phyloP scores from a whole-genome alignment of 2,329 filamentous ascomycete genomes.

The Calonectria pseudoreteaudii region DNA sequence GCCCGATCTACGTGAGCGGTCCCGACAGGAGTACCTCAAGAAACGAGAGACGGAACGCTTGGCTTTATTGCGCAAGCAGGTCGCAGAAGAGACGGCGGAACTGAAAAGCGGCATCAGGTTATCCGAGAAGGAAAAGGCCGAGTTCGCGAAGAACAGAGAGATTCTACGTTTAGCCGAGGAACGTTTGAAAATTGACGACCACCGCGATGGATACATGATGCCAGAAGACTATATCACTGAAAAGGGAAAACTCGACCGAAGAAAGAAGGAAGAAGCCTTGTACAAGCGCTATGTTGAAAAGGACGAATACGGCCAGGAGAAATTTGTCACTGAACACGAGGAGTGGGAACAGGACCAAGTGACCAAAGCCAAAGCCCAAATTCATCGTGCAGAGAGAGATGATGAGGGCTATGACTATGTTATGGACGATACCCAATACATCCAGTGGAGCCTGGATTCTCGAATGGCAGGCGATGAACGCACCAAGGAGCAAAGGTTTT shows the following conservation, averaged over 20 bases:
- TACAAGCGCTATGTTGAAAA: slow-evolving; percentile 91
- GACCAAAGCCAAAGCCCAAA: slow-evolving; percentile 88
- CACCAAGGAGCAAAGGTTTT: slow-evolving; percentile 79
- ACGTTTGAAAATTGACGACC: slow-evolving; percentile 87
- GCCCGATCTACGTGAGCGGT: slow-evolving; percentile 83
- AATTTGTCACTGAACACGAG: slow-evolving; percentile 92
- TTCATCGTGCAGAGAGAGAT: slow-evolving; percentile 78
- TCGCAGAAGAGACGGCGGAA: slow-evolving; percentile 88
- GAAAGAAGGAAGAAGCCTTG: slow-evolving; percentile 88
- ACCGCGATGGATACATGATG: slow-evolving; percentile 91
- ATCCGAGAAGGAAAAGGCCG: slow-evolving; percentile 82
- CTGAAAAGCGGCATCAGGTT: slow-evolving; percentile 80
- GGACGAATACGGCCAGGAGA: slow-evolving; percentile 88
- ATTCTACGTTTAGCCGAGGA: slow-evolving; percentile 85
- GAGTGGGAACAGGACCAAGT: slow-evolving; percentile 96
- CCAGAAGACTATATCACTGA: slow-evolving; percentile 96
- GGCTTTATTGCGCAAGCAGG: slow-evolving; percentile 88
- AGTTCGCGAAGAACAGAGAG: slow-evolving; percentile 91
- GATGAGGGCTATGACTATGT: slow-evolving; percentile 93
- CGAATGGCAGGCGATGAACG: slow-evolving; percentile 78
- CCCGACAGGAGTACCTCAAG: slow-evolving; percentile 91
- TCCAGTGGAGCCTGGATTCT: slow-evolving; percentile 84
- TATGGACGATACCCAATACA: slow-evolving; percentile 88
- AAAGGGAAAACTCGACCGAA: slow-evolving; percentile 88
- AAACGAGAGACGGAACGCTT: slow-evolving; percentile 91